Evolutionary conservation across 306 rosid genomes (phyloP).

Genomic region (Erythrophleum fordii): DNA sequence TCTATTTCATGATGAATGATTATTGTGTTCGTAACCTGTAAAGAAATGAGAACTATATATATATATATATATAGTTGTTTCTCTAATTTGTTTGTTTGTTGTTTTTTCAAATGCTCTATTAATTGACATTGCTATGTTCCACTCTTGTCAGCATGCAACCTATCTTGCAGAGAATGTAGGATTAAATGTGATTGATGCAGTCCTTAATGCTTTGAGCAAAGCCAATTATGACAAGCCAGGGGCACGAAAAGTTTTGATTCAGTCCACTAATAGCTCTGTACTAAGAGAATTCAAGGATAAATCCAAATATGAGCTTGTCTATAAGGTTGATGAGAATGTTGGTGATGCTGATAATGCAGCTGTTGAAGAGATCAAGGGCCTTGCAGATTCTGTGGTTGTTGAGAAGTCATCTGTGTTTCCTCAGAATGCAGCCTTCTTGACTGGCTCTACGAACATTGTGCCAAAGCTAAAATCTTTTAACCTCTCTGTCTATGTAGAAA

Average conservation of each 20-base stretch:
- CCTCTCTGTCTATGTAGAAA: slow-evolving; percentile 68
- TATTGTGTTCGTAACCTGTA: not conserved
- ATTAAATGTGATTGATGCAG: slow-evolving; percentile 61
- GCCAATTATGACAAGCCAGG: slow-evolving; percentile 62
- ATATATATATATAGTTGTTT: not conserved
- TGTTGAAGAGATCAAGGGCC: slow-evolving; percentile 58
- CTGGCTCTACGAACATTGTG: slow-evolving; percentile 46
- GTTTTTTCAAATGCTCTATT: slow-evolving; percentile 15
- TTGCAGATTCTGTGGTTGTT: slow-evolving; percentile 75
- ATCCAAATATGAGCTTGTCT: slow-evolving; percentile 63
- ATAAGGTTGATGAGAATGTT: slow-evolving; percentile 57
- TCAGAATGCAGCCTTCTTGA: slow-evolving; percentile 16
- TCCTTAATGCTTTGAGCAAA: slow-evolving; percentile 56
- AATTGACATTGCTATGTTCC: slow-evolving; percentile 15
- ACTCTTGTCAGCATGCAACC: slow-evolving; percentile 67
- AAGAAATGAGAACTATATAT: not conserved
- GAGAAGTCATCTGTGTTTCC: slow-evolving; percentile 59
- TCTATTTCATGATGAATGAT: not conserved
- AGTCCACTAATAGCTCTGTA: slow-evolving; percentile 75
- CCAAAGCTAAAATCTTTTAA: slow-evolving; percentile 48
- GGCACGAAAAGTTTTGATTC: slow-evolving; percentile 66
- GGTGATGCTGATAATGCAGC: slow-evolving; percentile 51
- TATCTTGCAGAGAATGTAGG: slow-evolving; percentile 63
- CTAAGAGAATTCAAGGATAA: slow-evolving; percentile 59
- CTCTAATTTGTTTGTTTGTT: not conserved